Percentiles rank a stretch among this genome's conserved stretches.
Conservation (phyloP, 2,329 filamentous ascomycete species). For the Fusarium subtropicale region DNA sequence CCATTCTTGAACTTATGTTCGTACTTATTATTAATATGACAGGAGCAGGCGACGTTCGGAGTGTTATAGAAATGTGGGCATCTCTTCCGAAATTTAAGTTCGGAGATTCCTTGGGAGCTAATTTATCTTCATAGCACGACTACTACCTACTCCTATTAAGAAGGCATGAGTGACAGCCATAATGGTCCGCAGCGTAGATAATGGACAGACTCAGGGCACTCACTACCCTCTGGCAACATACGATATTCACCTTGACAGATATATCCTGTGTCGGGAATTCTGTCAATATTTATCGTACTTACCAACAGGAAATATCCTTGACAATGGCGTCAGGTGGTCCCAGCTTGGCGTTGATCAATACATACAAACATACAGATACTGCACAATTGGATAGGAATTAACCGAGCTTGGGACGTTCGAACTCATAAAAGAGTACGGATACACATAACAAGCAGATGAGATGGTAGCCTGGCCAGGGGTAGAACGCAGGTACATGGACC, state of each 20-base stretch:
- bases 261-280: not conserved
- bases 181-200: too few species aligned
- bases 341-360: conserved; percentile 17
- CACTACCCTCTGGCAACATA: not conserved
- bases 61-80: not conserved
- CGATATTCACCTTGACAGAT: not conserved
- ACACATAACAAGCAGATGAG: conserved; percentile 13
- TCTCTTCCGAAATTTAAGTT: not conserved
- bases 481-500: conserved; percentile 25
- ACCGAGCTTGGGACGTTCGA: conserved; percentile 3
- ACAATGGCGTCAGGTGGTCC: conserved; percentile 32
- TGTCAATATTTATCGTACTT: not conserved
- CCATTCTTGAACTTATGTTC: not conserved
- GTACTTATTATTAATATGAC: not conserved
- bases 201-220: not conserved
- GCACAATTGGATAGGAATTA: not conserved
- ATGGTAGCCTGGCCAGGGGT: conserved; percentile 19
- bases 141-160: not conserved
- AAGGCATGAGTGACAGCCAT: not conserved
- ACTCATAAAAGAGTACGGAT: conserved; percentile 15
- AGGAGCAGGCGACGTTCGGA: not conserved
- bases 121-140: not conserved
- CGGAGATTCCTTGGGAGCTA: conserved; percentile 1
- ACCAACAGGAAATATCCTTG: conserved; percentile 11
- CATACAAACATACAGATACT: not conserved